Evolutionary conservation across 331 rosid genomes (phyloP).

Genomic region (Spiraea crenata): DNA sequence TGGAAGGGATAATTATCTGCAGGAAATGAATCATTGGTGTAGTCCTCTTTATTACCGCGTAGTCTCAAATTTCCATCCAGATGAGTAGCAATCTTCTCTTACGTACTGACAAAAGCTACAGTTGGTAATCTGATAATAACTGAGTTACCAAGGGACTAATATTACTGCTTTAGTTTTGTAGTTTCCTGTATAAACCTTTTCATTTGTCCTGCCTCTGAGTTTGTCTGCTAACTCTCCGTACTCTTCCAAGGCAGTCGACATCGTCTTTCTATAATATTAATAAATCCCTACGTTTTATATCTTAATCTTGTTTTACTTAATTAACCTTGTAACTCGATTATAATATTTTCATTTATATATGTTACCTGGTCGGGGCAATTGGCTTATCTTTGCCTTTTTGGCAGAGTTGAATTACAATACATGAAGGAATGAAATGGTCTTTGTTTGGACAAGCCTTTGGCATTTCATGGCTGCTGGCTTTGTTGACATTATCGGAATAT

Average conservation of each 20-base stretch:
- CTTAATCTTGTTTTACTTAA: background rate
- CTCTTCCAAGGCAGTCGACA: background rate
- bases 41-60: background rate
- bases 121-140: background rate
- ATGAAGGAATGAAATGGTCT: background rate
- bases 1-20: background rate
- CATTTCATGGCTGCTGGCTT: constrained; percentile 23
- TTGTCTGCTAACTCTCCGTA: background rate
- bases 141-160: background rate
- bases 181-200: background rate
- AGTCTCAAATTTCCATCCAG: too few relatives aligned
- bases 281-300: background rate
- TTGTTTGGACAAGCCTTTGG: constrained; percentile 6
- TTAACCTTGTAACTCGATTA: background rate
- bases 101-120: background rate
- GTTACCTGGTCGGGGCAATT: background rate
- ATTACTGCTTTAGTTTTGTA: background rate
- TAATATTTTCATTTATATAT: background rate
- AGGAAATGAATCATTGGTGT: background rate
- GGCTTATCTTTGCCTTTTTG: too few relatives aligned
- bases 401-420: background rate
- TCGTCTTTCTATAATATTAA: background rate
- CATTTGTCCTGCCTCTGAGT: background rate
- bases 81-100: background rate
- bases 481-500: constrained; percentile 40